Evolutionary conservation across 225 moss, liverwort and hornwort species (phyloP).

Genomic region (Takakia lepidozioides): DNA sequence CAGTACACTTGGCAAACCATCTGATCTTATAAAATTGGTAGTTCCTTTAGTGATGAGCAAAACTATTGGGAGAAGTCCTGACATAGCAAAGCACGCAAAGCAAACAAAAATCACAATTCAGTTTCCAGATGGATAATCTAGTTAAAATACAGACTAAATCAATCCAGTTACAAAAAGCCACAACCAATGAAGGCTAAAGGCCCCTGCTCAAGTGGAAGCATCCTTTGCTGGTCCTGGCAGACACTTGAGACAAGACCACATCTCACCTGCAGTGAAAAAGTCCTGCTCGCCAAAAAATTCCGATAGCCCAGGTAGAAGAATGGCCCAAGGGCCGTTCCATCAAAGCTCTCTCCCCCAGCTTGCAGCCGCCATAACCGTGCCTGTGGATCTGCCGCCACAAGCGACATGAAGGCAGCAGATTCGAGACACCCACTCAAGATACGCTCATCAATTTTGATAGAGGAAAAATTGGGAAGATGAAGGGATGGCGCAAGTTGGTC

Average conservation of each 20-base stretch:
- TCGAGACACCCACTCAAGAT: slow-evolving; percentile 58
- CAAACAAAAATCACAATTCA: background rate
- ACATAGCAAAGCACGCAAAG: background rate
- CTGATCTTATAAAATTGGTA: too few species aligned
- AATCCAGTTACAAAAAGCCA: slow-evolving; percentile 8
- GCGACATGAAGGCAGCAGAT: slow-evolving; percentile 64
- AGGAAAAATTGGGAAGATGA: slow-evolving; percentile 57
- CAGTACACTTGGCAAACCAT: slow-evolving; percentile 4
- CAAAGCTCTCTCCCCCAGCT: slow-evolving; percentile 42
- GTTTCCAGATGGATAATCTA: background rate
- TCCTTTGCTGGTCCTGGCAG: too few species aligned
- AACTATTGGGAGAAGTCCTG: background rate
- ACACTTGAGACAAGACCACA: too few species aligned
- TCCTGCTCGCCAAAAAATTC: too few species aligned
- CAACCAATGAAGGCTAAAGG: too few species aligned
- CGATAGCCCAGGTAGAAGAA: too few species aligned
- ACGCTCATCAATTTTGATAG: slow-evolving; percentile 61
- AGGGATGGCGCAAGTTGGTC: slow-evolving; percentile 51
- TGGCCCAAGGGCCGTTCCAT: too few species aligned
- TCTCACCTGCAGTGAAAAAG: too few species aligned
- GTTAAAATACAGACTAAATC: background rate
- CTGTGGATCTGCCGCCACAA: slow-evolving; percentile 76
- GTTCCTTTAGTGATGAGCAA: too few species aligned
- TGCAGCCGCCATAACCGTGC: slow-evolving; percentile 62
- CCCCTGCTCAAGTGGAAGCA: too few species aligned